Evolutionary conservation across 495 filamentous ascomycete species (phyloP).

Genomic region (Letharia columbiana): DNA sequence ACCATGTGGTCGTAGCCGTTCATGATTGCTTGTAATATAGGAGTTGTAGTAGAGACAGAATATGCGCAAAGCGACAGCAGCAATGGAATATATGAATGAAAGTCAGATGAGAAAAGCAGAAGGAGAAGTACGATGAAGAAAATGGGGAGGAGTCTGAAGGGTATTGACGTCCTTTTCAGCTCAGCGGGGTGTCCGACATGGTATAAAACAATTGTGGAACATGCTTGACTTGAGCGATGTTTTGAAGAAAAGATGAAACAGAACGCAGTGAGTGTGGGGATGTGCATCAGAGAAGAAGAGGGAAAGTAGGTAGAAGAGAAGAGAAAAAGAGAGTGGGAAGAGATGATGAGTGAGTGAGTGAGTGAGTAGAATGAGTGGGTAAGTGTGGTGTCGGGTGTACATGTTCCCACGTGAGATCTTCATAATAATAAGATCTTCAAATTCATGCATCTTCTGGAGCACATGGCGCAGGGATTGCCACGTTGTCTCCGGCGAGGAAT

Average conservation of each 20-base stretch:
- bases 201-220: conserved; percentile 7
- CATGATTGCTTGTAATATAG: conserved; percentile 33
- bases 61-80: not conserved
- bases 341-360: not conserved
- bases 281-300: not conserved
- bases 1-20: conserved; percentile 57
- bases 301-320: not conserved
- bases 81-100: not conserved
- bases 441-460: conserved; percentile 12
- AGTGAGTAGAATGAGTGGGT: not conserved
- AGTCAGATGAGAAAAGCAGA: not conserved
- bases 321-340: not conserved
- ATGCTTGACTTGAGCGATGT: not conserved
- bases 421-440: conserved; percentile 13
- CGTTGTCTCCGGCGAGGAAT: conserved; percentile 14
- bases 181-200: not conserved
- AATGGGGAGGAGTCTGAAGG: not conserved
- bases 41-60: conserved; percentile 8
- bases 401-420: conserved; percentile 4
- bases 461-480: conserved; percentile 21
- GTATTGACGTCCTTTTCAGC: not conserved
- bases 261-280: conserved; percentile 1
- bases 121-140: not conserved
- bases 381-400: conserved; percentile 3
- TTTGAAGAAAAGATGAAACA: not conserved